A percentile compares a stretch with the other conserved stretches of the same genome.
phyloP scores from a whole-genome alignment of 345 rosid species.

The Sonneratia alba region DNA sequence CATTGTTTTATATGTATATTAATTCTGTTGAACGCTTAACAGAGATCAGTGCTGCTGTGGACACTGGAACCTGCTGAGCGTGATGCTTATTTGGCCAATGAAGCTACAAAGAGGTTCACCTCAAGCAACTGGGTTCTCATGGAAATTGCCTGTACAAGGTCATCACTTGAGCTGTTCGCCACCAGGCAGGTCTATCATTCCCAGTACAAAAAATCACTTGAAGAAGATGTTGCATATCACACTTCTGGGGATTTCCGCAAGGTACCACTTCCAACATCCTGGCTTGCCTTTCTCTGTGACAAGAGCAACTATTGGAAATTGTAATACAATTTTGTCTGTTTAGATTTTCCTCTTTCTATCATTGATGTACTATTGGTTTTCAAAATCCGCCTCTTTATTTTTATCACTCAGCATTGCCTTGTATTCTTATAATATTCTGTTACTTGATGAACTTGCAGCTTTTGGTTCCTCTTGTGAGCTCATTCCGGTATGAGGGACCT shows the following conservation, averaged over 20 bases:
- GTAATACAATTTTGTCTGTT: too few species aligned
- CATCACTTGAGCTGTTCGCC: conserved; percentile 47
- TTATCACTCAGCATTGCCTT: background rate
- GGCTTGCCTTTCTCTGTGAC: too few species aligned
- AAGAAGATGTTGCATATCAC: conserved; percentile 86
- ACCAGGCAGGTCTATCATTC: conserved; percentile 69
- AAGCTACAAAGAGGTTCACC: conserved; percentile 63
- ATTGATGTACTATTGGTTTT: background rate
- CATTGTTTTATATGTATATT: conserved; percentile 4
- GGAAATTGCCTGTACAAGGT: conserved; percentile 80
- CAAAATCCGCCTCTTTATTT: background rate
- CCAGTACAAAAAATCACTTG: conserved; percentile 67
- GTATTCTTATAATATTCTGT: background rate
- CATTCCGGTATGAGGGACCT: conserved; percentile 72
- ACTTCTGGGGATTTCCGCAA: conserved; percentile 67
- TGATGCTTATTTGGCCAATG: conserved; percentile 68
- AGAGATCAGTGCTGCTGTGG: conserved; percentile 61
- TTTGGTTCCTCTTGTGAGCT: conserved; percentile 67
- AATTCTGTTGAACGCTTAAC: conserved; percentile 10
- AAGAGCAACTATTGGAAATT: too few species aligned
- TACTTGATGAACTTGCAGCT: conserved; percentile 33
- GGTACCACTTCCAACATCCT: conserved; percentile 21
- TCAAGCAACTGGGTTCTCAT: conserved; percentile 59
- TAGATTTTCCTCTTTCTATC: background rate
- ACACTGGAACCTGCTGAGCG: conserved; percentile 70